These are phyloP conservation scores for Trypanosoma platydactyli DNA, from an alignment of 208 protist species.

Conservation along the genomic window DNA sequence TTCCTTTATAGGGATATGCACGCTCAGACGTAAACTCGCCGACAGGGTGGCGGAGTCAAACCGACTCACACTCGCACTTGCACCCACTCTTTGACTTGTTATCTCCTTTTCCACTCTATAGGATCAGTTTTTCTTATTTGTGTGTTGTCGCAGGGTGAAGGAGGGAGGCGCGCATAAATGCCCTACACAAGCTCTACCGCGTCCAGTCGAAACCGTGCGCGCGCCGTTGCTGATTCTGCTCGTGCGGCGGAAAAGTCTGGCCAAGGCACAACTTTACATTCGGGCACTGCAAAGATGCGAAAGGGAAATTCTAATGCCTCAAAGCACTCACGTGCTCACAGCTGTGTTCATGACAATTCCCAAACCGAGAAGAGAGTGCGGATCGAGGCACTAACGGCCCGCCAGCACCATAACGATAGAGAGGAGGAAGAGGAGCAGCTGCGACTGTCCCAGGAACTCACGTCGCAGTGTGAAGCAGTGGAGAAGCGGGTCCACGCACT, in stretches of 20 bases:
- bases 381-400: neutral
- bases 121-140: neutral
- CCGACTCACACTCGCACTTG: no score
- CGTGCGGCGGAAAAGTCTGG: neutral
- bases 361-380: conserved; percentile 18
- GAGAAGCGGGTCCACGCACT: conserved; percentile 51
- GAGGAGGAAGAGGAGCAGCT: neutral
- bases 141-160: neutral
- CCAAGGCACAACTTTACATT: neutral
- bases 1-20: no score
- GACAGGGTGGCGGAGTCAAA: no score
- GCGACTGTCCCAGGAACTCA: conserved; percentile 35
- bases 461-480: conserved; percentile 46
- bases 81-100: neutral
- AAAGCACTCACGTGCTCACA: conserved; percentile 26
- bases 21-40: no score
- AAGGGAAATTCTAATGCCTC: neutral
- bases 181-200: conserved; percentile 41
- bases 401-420: conserved; percentile 11
- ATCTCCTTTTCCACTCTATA: neutral
- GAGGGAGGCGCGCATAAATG: conserved; percentile 19
- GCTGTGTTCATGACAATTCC: conserved; percentile 30
- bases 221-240: conserved; percentile 8
- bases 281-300: neutral
- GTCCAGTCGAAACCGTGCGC: conserved; percentile 42